Percentiles rank a stretch among this genome's conserved stretches.
Conservation (phyloP, 2,329 filamentous ascomycete species). For the Xylaria sp. region DNA sequence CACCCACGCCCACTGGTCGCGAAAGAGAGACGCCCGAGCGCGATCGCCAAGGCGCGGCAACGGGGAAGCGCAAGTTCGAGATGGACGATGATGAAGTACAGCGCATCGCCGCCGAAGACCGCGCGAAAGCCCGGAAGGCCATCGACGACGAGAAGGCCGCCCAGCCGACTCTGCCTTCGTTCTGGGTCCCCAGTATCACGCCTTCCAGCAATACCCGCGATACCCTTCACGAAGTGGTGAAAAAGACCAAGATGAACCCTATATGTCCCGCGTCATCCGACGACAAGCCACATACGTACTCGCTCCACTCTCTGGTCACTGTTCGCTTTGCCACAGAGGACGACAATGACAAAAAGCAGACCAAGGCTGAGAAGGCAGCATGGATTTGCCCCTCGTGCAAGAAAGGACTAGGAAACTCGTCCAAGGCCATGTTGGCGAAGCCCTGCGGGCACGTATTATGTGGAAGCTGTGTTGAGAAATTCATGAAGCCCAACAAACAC, state of each 20-base stretch:
- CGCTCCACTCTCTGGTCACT: conserved; percentile 79
- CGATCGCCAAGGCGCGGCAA: conserved; percentile 50
- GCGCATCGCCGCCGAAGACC: conserved; percentile 76
- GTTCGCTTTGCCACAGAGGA: conserved; percentile 82
- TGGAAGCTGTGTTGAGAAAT: conserved; percentile 83
- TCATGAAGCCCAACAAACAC: conserved; percentile 72
- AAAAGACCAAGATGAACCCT: conserved; percentile 73
- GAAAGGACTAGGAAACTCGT: conserved; percentile 83
- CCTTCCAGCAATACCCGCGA: conserved; percentile 72
- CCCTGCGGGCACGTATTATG: conserved; percentile 94
- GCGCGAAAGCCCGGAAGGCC: conserved; percentile 73
- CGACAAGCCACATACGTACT: conserved; percentile 76
- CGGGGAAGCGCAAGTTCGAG: conserved; percentile 80
- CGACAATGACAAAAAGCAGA: conserved; percentile 55
- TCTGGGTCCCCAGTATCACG: conserved; percentile 91
- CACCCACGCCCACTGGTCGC: conserved; percentile 44
- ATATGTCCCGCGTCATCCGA: conserved; percentile 80
- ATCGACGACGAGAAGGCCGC: conserved; percentile 78
- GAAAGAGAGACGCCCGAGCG: conserved; percentile 35
- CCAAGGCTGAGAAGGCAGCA: conserved; percentile 41
- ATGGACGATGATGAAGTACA: conserved; percentile 81
- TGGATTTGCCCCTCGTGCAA: conserved; percentile 85
- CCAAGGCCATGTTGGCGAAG: conserved; percentile 83
- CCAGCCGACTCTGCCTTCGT: conserved; percentile 80
- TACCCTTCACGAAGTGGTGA: conserved; percentile 66